Conservation (phyloP, 1,284 basidiomycete species). For the Puccinia triticina region DNA sequence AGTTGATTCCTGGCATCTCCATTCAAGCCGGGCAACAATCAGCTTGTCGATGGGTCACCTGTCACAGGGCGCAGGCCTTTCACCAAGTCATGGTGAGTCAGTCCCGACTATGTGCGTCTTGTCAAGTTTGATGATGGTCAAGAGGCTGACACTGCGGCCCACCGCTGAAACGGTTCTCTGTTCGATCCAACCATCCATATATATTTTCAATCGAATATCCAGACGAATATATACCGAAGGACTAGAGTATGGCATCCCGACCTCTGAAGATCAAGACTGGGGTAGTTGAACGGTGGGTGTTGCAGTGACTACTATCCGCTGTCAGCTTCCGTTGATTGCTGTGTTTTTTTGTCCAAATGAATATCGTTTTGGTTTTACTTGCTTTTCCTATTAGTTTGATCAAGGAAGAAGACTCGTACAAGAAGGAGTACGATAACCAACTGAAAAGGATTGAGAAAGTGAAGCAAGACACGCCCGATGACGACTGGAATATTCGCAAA, state of each 20-base stretch:
- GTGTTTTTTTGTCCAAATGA: not conserved
- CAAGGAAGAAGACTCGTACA: conserved; percentile 74
- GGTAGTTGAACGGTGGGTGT: conserved; percentile 71
- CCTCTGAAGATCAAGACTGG: conserved; percentile 82
- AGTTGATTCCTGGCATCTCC: not conserved
- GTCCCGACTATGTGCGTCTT: too few species aligned
- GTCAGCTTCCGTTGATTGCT: not conserved
- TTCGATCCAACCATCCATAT: too few species aligned
- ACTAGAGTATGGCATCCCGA: conserved; percentile 31
- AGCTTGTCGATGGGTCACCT: too few species aligned
- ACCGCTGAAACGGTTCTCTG: too few species aligned
- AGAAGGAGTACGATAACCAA: conserved; percentile 70
- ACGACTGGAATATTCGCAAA: conserved; percentile 75
- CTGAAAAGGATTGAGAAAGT: conserved; percentile 69
- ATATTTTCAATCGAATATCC: too few species aligned
- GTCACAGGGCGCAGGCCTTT: too few species aligned
- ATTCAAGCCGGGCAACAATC: too few species aligned
- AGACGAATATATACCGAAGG: too few species aligned
- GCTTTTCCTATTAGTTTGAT: conserved; percentile 64
- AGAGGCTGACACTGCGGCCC: too few species aligned
- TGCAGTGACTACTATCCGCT: not conserved
- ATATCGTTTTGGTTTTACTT: not conserved
- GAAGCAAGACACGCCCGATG: conserved; percentile 69
- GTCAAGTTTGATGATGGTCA: too few species aligned
- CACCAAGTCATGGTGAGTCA: too few species aligned